Conservation (phyloP, 2,329 filamentous ascomycete species). For the Pestalotiopsis sp. region DNA sequence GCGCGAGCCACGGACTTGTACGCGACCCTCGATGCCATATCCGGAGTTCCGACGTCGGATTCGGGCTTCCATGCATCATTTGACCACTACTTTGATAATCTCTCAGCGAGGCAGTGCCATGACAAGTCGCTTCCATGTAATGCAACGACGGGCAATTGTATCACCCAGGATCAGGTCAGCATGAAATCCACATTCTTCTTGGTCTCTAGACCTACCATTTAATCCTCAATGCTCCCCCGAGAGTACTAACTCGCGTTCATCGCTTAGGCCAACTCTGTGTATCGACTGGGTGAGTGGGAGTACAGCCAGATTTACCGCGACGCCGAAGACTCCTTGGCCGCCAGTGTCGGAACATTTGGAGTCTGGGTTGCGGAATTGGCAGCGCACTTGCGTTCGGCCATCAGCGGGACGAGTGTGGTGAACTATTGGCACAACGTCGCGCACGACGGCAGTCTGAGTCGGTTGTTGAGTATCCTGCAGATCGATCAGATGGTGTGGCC, state of each 20-base stretch:
- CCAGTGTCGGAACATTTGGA: conserved; percentile 65
- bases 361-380: conserved; percentile 76
- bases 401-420: conserved; percentile 35
- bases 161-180: conserved; percentile 56
- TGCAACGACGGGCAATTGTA: conserved; percentile 52
- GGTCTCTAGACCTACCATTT: background rate
- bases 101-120: conserved; percentile 79
- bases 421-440: conserved; percentile 77
- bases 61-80: conserved; percentile 70
- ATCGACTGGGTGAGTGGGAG: conserved; percentile 78
- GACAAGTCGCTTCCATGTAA: conserved; percentile 71
- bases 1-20: conserved; percentile 58
- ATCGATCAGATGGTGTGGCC: conserved; percentile 80
- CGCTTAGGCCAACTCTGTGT: conserved; percentile 66
- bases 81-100: conserved; percentile 86
- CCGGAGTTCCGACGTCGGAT: conserved; percentile 60
- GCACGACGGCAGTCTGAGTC: conserved; percentile 74
- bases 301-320: conserved; percentile 80
- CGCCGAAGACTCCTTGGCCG: conserved; percentile 60
- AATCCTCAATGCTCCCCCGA: background rate
- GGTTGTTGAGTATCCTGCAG: conserved; percentile 71
- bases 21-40: conserved; percentile 65
- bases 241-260: background rate
- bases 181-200: too few relatives aligned
- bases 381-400: conserved; percentile 60